phyloP scores from a whole-genome alignment of 1,284 basidiomycete genomes.

The Cryptococcus maquisensis region DNA sequence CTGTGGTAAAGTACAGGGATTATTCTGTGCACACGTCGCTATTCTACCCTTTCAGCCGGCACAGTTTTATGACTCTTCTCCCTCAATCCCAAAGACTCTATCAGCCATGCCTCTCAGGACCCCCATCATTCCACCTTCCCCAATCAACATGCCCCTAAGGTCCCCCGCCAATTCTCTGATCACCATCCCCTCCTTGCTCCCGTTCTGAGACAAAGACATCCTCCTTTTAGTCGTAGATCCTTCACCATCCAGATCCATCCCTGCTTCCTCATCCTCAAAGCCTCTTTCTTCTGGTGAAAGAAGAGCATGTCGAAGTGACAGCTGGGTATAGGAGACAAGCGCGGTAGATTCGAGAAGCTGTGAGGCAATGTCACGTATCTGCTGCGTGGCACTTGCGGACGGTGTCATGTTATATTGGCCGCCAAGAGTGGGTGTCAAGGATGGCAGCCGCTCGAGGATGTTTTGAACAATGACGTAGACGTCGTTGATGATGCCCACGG shows the following conservation, averaged over 20 bases:
- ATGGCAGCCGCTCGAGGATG: constrained; percentile 44
- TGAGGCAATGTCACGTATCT: not conserved
- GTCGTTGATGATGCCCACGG: constrained; percentile 56
- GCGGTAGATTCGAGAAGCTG: constrained; percentile 46
- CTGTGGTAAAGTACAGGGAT: not conserved
- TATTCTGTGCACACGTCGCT: not conserved
- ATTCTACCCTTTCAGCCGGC: not conserved
- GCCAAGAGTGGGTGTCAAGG: constrained; percentile 1
- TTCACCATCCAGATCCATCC: constrained; percentile 43
- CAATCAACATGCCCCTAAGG: constrained; percentile 57
- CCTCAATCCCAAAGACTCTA: constrained; percentile 12
- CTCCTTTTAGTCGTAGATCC: constrained; percentile 10
- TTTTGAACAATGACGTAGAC: constrained; percentile 59
- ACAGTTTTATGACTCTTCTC: not conserved
- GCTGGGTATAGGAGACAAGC: constrained; percentile 21
- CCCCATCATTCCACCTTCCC: constrained; percentile 12
- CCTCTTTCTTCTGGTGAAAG: constrained; percentile 2
- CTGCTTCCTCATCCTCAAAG: not conserved
- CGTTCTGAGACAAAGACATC: constrained; percentile 15
- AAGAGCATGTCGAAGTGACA: constrained; percentile 6
- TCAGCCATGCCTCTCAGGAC: constrained; percentile 13
- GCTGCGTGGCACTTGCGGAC: not conserved
- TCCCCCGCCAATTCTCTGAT: constrained; percentile 72
- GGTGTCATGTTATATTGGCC: not conserved
- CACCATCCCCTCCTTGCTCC: constrained; percentile 62